Evolutionary conservation across 257 asterid genomes (phyloP), one percentile per base, ranked within the genome.

Genomic region (Coffea canephora): DNA sequence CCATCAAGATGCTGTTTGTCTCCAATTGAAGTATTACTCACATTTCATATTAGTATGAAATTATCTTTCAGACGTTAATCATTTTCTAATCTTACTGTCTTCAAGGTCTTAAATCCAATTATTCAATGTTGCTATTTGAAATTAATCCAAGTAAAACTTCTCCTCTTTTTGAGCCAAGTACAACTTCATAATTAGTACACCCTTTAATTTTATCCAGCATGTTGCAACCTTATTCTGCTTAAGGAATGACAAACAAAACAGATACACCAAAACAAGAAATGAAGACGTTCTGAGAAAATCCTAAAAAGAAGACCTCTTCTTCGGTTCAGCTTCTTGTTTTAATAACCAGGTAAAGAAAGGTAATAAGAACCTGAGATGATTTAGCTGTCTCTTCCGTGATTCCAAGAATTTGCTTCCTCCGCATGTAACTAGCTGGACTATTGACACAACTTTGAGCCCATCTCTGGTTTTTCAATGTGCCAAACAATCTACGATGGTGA

Each of bases 381-480:
- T 75, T 79, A 54, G 78, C n/a, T 25, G 70, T 78, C 74, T 83
- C 87, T 52, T 66, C 81, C 1, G 85, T 36, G 61, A 83, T 82
- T 78, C 87, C 90, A 39, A 86, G 82, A 77, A 79, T 84, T 65
- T 88, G 90, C 78, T 87, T 86, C 86, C 86, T 83, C 62, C 91
- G 84, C 82, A 86, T 86, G 82, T 66, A 88, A 78, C 91, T 78
- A 52, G 90, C 90, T 5, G 91, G 91, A 80, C 91, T 88, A 77
- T 62, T 84, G 79, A 83, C 77, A 79, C 91, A 88, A 79, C 91
- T 88, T 78, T 88, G 91, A 67, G 87, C 78, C 64, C 86, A 89
- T 77, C 86, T 83, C 69, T 75, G 80, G 61, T 74, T 81, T 82
- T 76, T 88, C 69, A 55, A 69, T 43, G 79, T 76, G 77, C 79